phyloP scores from a whole-genome alignment of 2,329 filamentous ascomycete species.

The Penicillium sp. region DNA sequence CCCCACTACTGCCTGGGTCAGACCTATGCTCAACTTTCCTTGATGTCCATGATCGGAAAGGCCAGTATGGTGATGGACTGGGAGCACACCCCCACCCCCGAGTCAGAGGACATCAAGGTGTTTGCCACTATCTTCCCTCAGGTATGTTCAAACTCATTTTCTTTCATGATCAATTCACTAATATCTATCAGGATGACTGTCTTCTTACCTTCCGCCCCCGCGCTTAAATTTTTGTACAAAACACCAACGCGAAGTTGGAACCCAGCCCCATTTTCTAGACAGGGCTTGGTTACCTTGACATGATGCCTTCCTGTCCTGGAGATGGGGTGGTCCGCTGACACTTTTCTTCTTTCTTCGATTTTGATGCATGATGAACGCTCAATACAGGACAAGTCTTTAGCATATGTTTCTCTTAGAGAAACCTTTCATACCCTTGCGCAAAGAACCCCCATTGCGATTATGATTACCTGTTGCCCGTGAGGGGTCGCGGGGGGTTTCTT shows the following conservation, averaged over 20 bases:
- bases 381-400: constrained; percentile 7
- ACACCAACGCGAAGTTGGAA: constrained; percentile 18
- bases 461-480: constrained; percentile 12
- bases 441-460: constrained; percentile 9
- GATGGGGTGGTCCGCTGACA: constrained; percentile 16
- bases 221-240: constrained; percentile 28
- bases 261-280: constrained; percentile 17
- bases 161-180: constrained; percentile 16
- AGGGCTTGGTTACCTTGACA: constrained; percentile 14
- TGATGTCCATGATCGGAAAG: constrained; percentile 88
- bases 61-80: constrained; percentile 83
- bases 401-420: neutral
- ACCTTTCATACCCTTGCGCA: constrained; percentile 12
- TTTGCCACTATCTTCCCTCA: constrained; percentile 98
- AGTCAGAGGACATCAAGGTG: constrained; percentile 93
- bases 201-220: constrained; percentile 66
- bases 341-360: constrained; percentile 15
- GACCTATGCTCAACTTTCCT: constrained; percentile 82
- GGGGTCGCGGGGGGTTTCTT: constrained; percentile 10
- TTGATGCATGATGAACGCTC: constrained; percentile 13
- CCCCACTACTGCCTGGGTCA: constrained; percentile 97
- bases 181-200: constrained; percentile 68
- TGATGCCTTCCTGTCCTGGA: constrained; percentile 25
- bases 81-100: constrained; percentile 79
- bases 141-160: constrained; percentile 50